Evolutionary conservation across 1,139 yeast species (phyloP).

Genomic region (Taphrina betulina): DNA sequence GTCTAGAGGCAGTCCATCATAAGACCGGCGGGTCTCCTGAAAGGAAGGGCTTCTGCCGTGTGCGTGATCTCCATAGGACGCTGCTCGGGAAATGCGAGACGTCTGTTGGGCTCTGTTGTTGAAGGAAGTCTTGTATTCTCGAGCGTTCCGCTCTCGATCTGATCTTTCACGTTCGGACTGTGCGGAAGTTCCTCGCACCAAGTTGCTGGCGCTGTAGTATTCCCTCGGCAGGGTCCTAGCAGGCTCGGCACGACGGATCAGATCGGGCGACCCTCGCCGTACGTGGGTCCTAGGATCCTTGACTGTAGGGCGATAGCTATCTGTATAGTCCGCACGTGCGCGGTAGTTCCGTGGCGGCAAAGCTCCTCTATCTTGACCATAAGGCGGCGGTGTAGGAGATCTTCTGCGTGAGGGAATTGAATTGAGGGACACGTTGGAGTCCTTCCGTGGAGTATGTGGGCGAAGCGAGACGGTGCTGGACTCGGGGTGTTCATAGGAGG

Average conservation of each 20-base stretch:
- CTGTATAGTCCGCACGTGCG: slow-evolving; percentile 4
- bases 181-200: too few relatives aligned
- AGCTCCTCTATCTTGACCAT: neutral
- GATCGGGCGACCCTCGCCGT: slow-evolving; percentile 14
- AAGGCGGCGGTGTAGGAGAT: slow-evolving; percentile 3
- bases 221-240: slow-evolving; percentile 4
- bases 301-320: slow-evolving; percentile 4
- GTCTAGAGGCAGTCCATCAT: too few relatives aligned
- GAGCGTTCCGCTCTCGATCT: slow-evolving; percentile 4
- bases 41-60: too few relatives aligned
- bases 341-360: slow-evolving; percentile 4
- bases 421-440: neutral
- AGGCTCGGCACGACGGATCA: slow-evolving; percentile 17
- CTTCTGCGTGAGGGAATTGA: neutral
- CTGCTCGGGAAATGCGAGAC: too few relatives aligned
- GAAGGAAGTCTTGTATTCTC: slow-evolving; percentile 21
- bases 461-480: neutral
- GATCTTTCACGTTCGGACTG: too few relatives aligned
- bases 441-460: slow-evolving; percentile 5
- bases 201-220: neutral
- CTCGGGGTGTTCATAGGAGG: neutral
- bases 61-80: too few relatives aligned
- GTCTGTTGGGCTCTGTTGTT: too few relatives aligned
- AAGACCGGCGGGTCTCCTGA: too few relatives aligned
- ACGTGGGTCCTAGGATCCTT: neutral